Percentiles rank a stretch among this genome's conserved stretches.
These are phyloP conservation scores for Claviceps purpurea DNA, from an alignment of 2,329 filamentous ascomycete species.

Conservation along the genomic window DNA sequence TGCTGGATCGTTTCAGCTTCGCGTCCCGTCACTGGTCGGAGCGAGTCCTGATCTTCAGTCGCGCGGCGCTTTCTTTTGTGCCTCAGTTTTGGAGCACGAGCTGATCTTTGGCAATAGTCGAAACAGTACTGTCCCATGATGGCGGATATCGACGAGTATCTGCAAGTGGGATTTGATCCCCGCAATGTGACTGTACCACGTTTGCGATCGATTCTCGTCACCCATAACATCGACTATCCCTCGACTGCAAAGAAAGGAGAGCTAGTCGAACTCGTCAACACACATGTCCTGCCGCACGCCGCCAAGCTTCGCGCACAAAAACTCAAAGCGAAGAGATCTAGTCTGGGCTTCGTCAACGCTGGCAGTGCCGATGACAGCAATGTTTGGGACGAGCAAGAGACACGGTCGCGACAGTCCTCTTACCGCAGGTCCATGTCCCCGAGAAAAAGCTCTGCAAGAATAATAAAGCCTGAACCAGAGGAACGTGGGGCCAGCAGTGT, in stretches of 20 bases:
- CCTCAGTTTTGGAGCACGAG: background rate
- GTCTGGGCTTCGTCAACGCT: slow-evolving; percentile 65
- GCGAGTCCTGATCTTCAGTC: background rate
- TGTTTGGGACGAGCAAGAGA: slow-evolving; percentile 46
- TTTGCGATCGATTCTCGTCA: slow-evolving; percentile 80
- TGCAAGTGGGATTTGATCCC: slow-evolving; percentile 78
- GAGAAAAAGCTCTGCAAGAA: slow-evolving; percentile 37
- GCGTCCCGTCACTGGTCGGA: background rate
- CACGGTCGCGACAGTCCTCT: slow-evolving; percentile 33
- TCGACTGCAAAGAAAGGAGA: slow-evolving; percentile 85
- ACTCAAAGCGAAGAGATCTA: slow-evolving; percentile 71
- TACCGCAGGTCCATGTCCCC: slow-evolving; percentile 41
- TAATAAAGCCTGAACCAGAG: slow-evolving; percentile 41
- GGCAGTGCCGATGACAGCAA: slow-evolving; percentile 53
- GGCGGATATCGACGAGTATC: slow-evolving; percentile 66
- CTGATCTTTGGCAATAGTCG: slow-evolving; percentile 3
- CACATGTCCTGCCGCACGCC: slow-evolving; percentile 65
- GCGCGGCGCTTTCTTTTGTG: background rate
- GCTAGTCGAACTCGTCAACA: slow-evolving; percentile 71
- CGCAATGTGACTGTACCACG: slow-evolving; percentile 72
- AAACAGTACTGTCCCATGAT: slow-evolving; percentile 21
- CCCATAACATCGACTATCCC: slow-evolving; percentile 74
- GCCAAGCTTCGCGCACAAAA: slow-evolving; percentile 62
- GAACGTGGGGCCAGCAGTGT: slow-evolving; percentile 24
- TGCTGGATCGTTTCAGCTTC: slow-evolving; percentile 4